phyloP scores from a whole-genome alignment of 108 stramenopile species.

The Poteriospumella lacustris region DNA sequence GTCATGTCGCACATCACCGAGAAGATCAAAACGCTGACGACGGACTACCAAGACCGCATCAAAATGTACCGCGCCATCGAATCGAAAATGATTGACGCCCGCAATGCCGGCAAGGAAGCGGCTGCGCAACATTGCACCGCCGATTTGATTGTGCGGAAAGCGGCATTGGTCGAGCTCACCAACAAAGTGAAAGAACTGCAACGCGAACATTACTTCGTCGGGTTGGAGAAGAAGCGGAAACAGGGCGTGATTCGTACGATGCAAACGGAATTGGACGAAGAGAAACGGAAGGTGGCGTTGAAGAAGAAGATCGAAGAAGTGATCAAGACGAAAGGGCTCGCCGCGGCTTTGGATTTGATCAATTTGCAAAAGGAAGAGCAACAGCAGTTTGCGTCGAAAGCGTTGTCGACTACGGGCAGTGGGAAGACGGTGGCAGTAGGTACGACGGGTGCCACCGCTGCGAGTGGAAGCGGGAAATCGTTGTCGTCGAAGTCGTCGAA shows the following conservation, averaged over 20 bases:
- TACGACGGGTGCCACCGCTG: too few species aligned
- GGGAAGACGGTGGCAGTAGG: too few species aligned
- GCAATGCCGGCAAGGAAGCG: background rate
- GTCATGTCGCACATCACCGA: constrained; percentile 1
- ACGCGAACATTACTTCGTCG: background rate
- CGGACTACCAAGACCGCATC: background rate
- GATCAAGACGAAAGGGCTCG: too few species aligned
- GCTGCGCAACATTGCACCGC: background rate
- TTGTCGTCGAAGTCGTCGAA: too few species aligned
- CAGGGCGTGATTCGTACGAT: background rate
- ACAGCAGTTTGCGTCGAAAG: too few species aligned
- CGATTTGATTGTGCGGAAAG: background rate
- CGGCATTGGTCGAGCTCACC: background rate
- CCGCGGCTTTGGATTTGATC: too few species aligned
- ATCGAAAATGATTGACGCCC: background rate
- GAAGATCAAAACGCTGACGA: background rate
- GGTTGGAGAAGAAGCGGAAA: background rate
- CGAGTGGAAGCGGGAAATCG: too few species aligned
- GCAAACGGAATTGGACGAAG: background rate
- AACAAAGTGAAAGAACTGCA: background rate
- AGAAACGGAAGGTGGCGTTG: background rate
- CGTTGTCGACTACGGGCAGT: too few species aligned
- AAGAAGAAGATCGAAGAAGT: constrained; percentile 2
- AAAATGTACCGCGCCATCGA: background rate
- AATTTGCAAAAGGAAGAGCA: too few species aligned